These are phyloP conservation scores for Cercophora sp. DNA, from an alignment of 495 filamentous ascomycete genomes.

Conservation along the genomic window DNA sequence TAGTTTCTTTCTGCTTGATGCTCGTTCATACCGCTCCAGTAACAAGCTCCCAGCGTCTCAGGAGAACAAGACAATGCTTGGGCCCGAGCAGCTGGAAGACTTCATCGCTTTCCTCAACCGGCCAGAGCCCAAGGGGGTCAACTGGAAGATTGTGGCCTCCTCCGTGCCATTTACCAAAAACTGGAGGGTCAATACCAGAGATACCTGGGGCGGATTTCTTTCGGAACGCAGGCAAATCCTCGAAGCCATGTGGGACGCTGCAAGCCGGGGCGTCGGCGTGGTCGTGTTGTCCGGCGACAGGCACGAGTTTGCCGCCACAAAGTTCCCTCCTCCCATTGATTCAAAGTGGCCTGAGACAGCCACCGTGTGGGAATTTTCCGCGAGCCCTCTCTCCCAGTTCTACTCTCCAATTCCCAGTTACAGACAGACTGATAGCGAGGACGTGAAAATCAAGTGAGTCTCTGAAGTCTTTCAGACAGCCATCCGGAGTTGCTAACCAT, in stretches of 20 bases:
- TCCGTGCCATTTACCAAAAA: slow-evolving; percentile 96
- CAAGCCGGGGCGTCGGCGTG: slow-evolving; percentile 67
- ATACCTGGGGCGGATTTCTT: slow-evolving; percentile 92
- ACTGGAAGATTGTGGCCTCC: slow-evolving; percentile 89
- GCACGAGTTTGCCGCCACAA: slow-evolving; percentile 92
- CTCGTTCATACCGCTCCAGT: slow-evolving; percentile 75
- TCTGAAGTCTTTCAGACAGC: too few relatives aligned
- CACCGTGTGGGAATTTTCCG: slow-evolving; percentile 81
- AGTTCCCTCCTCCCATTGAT: slow-evolving; percentile 68
- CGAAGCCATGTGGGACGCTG: slow-evolving; percentile 84
- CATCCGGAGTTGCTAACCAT: too few relatives aligned
- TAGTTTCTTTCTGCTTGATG: slow-evolving; percentile 92
- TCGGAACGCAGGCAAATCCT: slow-evolving; percentile 73
- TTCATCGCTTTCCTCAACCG: slow-evolving; percentile 70
- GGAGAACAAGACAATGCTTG: slow-evolving; percentile 79
- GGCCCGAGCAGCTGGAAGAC: slow-evolving; percentile 69
- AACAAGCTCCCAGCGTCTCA: slow-evolving; percentile 47
- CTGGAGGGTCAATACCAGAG: slow-evolving; percentile 75
- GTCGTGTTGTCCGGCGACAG: slow-evolving; percentile 84
- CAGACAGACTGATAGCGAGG: slow-evolving; percentile 67
- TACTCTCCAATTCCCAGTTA: slow-evolving; percentile 86
- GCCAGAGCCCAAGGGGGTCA: slow-evolving; percentile 67
- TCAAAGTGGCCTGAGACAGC: slow-evolving; percentile 53
- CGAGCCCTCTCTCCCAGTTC: slow-evolving; percentile 87
- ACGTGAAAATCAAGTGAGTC: slow-evolving; percentile 71